A percentile compares a stretch with the other conserved stretches of the same genome.
phyloP scores from a whole-genome alignment of 2,329 filamentous ascomycete species.

The Fusarium sp. region DNA sequence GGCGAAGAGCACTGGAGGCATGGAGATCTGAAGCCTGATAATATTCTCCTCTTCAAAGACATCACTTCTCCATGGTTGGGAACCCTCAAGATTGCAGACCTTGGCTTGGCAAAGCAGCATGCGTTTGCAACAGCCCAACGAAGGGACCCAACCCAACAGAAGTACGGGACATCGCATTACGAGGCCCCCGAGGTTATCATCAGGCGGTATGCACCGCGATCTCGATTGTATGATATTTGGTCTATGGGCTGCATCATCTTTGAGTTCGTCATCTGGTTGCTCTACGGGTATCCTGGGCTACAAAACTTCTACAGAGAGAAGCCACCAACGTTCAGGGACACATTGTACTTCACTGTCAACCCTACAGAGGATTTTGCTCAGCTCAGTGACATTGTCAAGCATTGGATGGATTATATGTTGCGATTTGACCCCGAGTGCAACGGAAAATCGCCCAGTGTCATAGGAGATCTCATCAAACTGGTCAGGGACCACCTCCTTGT shows the following conservation, averaged over 20 bases:
- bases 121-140: slow-evolving; percentile 1
- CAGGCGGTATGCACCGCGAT: slow-evolving; percentile 3
- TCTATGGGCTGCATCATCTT: slow-evolving; percentile 45
- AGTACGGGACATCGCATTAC: slow-evolving; percentile 23
- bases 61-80: slow-evolving; percentile 2
- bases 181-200: slow-evolving; percentile 27
- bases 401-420: slow-evolving; percentile 7
- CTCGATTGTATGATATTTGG: slow-evolving; percentile 45
- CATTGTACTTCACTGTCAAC: neutral
- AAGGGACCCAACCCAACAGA: neutral
- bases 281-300: slow-evolving; percentile 29
- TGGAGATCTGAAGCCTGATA: slow-evolving; percentile 29
- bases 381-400: neutral
- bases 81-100: slow-evolving; percentile 25
- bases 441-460: neutral
- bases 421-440: slow-evolving; percentile 20
- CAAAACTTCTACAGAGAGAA: neutral
- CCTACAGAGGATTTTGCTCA: neutral
- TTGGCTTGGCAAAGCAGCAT: slow-evolving; percentile 23
- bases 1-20: slow-evolving; percentile 20
- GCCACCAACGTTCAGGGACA: neutral
- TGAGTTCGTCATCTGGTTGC: slow-evolving; percentile 44
- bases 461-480: slow-evolving; percentile 10
- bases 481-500: slow-evolving; percentile 16
- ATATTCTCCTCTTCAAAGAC: slow-evolving; percentile 19